Percentiles rank a stretch among this genome's conserved stretches.
These are phyloP conservation scores for Penicillium egyptiacum DNA, from an alignment of 495 filamentous ascomycete species.

Conservation along the genomic window DNA sequence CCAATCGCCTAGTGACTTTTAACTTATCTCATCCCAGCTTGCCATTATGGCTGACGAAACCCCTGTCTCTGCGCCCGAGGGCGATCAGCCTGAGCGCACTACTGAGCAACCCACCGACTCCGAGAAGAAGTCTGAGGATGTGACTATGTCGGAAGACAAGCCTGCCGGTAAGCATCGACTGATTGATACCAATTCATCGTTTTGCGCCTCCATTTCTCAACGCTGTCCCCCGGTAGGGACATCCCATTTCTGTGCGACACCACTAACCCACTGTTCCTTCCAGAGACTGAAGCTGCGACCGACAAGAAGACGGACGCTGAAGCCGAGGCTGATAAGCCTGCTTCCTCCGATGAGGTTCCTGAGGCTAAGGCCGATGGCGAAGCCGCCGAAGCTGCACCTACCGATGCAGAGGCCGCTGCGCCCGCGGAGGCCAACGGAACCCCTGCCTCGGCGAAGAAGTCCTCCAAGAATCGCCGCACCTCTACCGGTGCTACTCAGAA, in stretches of 20 bases:
- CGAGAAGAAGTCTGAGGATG: conserved; percentile 28
- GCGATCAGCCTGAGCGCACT: conserved; percentile 38
- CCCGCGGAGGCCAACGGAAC: conserved; percentile 46
- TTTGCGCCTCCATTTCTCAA: background rate
- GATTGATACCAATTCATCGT: conserved; percentile 2
- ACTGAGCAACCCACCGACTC: conserved; percentile 33
- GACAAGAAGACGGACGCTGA: conserved; percentile 37
- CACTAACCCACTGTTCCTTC: conserved; percentile 26
- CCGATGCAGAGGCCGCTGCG: conserved; percentile 27
- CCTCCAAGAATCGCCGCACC: conserved; percentile 63
- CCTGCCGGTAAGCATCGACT: conserved; percentile 34
- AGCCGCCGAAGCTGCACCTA: conserved; percentile 28
- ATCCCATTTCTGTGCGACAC: conserved; percentile 25
- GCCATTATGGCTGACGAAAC: conserved; percentile 48
- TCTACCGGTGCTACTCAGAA: conserved; percentile 65
- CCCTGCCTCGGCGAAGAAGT: conserved; percentile 47
- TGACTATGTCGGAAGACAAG: conserved; percentile 35
- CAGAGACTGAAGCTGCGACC: conserved; percentile 29
- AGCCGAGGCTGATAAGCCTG: conserved; percentile 28
- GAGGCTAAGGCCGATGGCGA: conserved; percentile 38
- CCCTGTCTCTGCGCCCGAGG: conserved; percentile 36
- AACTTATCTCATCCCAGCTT: conserved; percentile 5
- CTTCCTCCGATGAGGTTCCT: conserved; percentile 26
- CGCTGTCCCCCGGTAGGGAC: conserved; percentile 4
- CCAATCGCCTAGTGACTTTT: conserved; percentile 19